A percentile compares a stretch with the other conserved stretches of the same genome.
These are phyloP conservation scores for Sporisorium exsertum DNA, from an alignment of 1,284 basidiomycete genomes.

Conservation along the genomic window DNA sequence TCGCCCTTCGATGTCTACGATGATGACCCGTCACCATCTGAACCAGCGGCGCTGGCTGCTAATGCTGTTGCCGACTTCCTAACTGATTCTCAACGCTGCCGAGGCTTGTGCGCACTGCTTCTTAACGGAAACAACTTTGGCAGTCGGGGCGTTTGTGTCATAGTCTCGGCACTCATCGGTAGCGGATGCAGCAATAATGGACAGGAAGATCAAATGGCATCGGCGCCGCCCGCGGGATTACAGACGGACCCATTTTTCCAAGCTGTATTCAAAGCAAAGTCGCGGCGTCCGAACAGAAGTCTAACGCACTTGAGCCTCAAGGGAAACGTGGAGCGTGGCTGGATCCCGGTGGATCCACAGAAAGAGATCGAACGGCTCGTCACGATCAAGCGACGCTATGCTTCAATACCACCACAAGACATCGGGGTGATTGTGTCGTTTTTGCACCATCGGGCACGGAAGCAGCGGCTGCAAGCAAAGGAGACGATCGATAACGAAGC, in stretches of 20 bases:
- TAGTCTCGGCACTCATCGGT: slow-evolving; percentile 15
- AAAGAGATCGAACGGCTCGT: slow-evolving; percentile 7
- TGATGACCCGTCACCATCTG: background rate
- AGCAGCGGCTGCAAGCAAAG: background rate
- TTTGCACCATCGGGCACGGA: slow-evolving; percentile 7
- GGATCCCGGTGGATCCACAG: slow-evolving; percentile 4
- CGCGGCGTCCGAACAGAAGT: slow-evolving; percentile 7
- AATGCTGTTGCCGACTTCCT: slow-evolving; percentile 25
- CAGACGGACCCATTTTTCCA: slow-evolving; percentile 4
- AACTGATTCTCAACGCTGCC: slow-evolving; percentile 23
- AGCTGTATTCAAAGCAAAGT: background rate
- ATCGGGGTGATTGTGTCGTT: slow-evolving; percentile 19
- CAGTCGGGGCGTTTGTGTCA: slow-evolving; percentile 16
- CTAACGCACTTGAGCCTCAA: background rate
- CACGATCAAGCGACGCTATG: slow-evolving; percentile 16
- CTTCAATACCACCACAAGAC: slow-evolving; percentile 9
- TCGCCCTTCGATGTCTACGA: background rate
- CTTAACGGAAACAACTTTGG: slow-evolving; percentile 40
- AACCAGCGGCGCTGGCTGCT: slow-evolving; percentile 10
- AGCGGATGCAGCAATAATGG: background rate
- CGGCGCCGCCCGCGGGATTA: background rate
- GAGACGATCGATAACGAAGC: background rate
- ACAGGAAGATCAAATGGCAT: too few relatives aligned
- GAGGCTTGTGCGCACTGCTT: slow-evolving; percentile 7
- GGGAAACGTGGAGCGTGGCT: slow-evolving; percentile 16